A percentile compares a stretch with the other conserved stretches of the same genome.
Evolutionary conservation across 345 rosid genomes (phyloP).

Genomic region (Corchorus olitorius): DNA sequence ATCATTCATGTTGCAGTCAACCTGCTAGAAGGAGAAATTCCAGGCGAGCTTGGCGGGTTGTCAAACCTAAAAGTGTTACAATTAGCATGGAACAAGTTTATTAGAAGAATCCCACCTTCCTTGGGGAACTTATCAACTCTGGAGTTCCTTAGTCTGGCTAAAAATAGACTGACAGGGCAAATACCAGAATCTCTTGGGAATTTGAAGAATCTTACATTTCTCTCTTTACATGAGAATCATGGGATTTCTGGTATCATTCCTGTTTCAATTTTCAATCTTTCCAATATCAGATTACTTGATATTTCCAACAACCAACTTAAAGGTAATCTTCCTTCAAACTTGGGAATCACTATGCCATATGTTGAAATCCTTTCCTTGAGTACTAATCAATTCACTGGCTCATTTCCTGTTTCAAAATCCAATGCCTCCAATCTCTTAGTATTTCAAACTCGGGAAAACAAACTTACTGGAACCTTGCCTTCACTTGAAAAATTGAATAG

Average conservation of each 20-base stretch:
- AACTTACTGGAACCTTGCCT: background rate
- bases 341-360: no score
- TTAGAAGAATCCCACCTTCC: slow-evolving; percentile 24
- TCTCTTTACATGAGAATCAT: no score
- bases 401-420: slow-evolving; percentile 5
- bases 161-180: background rate
- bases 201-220: background rate
- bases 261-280: slow-evolving; percentile 24
- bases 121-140: slow-evolving; percentile 26
- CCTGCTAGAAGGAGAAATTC: slow-evolving; percentile 21
- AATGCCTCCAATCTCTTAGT: background rate
- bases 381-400: background rate
- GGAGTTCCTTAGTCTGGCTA: background rate
- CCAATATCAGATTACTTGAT: no score
- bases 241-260: no score
- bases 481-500: background rate
- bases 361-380: no score
- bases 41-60: background rate
- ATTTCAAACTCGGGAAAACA: background rate
- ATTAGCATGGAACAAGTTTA: background rate
- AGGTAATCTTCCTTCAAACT: no score
- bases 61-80: background rate
- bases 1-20: background rate
- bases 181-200: slow-evolving; percentile 24
- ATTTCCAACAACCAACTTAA: no score